Evolutionary conservation across 2,329 filamentous ascomycete species (phyloP).

Genomic region (Fusarium nygamai): DNA sequence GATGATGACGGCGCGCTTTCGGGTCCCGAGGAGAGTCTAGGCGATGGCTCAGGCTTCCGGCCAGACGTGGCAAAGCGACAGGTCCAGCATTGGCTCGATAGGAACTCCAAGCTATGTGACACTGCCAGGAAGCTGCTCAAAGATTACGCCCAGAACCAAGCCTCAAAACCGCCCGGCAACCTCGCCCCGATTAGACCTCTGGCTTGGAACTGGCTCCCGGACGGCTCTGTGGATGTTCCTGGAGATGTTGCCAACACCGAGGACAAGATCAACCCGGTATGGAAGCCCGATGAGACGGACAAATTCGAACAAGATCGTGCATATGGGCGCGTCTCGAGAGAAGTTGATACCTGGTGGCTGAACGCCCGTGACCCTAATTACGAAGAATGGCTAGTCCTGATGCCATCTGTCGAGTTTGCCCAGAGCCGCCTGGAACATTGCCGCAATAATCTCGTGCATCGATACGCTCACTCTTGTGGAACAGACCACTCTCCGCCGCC

Average conservation of each 20-base stretch:
- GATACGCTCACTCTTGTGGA: conserved; percentile 60
- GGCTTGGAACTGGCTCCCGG: conserved; percentile 66
- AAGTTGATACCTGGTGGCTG: conserved; percentile 74
- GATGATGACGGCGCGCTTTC: conserved; percentile 63
- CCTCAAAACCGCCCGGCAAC: conserved; percentile 60
- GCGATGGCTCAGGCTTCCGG: conserved; percentile 63
- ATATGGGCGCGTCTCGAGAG: conserved; percentile 70
- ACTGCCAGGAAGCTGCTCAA: conserved; percentile 64
- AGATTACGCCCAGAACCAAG: conserved; percentile 63
- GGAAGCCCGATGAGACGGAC: conserved; percentile 62
- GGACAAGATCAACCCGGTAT: conserved; percentile 58
- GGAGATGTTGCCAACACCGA: conserved; percentile 51
- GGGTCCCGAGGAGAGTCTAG: conserved; percentile 61
- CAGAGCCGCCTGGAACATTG: conserved; percentile 66
- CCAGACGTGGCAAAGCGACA: conserved; percentile 68
- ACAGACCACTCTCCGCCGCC: conserved; percentile 52
- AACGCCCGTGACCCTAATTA: conserved; percentile 68
- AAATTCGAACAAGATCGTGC: conserved; percentile 68
- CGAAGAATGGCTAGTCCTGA: conserved; percentile 66
- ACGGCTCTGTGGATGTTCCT: conserved; percentile 45
- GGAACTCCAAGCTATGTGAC: conserved; percentile 68
- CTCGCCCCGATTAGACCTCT: conserved; percentile 61
- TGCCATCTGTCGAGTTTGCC: conserved; percentile 70
- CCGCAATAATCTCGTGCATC: conserved; percentile 67
- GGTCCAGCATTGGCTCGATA: conserved; percentile 70